Base-by-base conservation (phyloP, 2,329 filamentous ascomycete genomes). In the Triangularia verruculosa region DNA sequence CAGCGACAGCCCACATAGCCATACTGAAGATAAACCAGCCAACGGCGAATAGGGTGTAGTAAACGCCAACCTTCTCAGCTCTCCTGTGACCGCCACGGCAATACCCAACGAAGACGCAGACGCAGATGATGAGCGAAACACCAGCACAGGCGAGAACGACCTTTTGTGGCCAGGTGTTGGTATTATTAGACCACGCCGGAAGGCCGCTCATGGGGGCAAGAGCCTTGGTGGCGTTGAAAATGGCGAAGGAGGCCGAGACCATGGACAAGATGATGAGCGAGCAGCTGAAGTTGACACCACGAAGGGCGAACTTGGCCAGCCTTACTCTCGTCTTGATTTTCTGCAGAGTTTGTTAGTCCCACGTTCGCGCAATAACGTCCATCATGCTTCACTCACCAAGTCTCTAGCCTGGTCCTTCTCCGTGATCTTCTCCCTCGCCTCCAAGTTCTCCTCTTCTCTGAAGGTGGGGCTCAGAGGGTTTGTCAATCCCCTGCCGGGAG, bases 281-380 rank as follows among this genome's bases (percentile, higher is more conserved):
- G 82, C 95, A 99, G 77, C 92, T 93, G 78, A 99, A 98, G 83
- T 94, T 97, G 79, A 98, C 91, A 62, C 92, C 90, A 69, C 95
- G 90, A n/a, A 99, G 88, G 67, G 96, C 86, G 71, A 98, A 89
- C 81, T 99, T 99, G 70, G 94, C 95, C 77, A 98, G 83, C 55
- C 95, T 88, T 32, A 98, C 93, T 70, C 92, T 87, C 34, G 89
- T 89, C 80, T 97, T 98, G 76, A 96, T 86, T 89, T 91, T 96
- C 94, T 97, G 74, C 55, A 64, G 6, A 7, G 3, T 27, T 61
- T 70, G 70, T 78, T 71, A 75, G 71, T 72, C 61, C 28, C 12
- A 30, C 22, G 43, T 43, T 24, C 59, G 1, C 28, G 24, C 6
- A 7, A 8, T 4, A 3, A 32, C 3, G 5, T 30, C 24, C 13